Evolutionary conservation across 2,329 filamentous ascomycete genomes (phyloP), one percentile per base, ranked within the genome.

Genomic region (Cyphellophora attinorum): DNA sequence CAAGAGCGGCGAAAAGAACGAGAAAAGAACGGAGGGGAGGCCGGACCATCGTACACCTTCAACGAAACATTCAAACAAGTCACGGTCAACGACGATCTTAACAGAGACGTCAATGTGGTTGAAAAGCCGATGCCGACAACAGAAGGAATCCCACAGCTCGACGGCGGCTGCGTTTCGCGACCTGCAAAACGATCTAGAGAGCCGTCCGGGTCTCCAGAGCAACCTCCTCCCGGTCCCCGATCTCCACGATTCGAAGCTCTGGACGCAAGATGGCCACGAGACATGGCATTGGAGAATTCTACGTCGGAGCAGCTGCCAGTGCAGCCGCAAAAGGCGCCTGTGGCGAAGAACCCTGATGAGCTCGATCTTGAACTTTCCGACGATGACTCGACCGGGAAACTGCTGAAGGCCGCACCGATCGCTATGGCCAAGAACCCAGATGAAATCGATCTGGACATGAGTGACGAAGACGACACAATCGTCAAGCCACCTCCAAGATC

Each of bases 401-500:
- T 6, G 41, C 41, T 17, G 37, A n/a, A n/a, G n/a, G n/a, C n/a
- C n/a, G n/a, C n/a, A n/a, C n/a, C n/a, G n/a, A n/a, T n/a, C n/a
- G n/a, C 25, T 16, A 31, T 17, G 4, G 15, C 41, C 25, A 29
- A 28, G 21, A 49, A 49, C 37, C 46, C 46, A 11, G 46, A 49
- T 33, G 35, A 37, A 10, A 43, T 45, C 27, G 40, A 45, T 49
- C 67, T 88, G 12, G 78, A 81, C 40, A 59, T 76, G 47, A 73
- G 75, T 19, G 68, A 71, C 11, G 66, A 72, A 5, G 66, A 69
- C 2, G 59, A 57, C 2, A 54, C 45, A 1, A 32, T 32, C 12
- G 35, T 19, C 11, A 31, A 13, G 29, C 33, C 29, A 31, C 6
- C 30, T 10, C 14, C 11, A 27, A 5, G 28, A 34, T 13, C 25